Conservation (phyloP, 2,329 filamentous ascomycete genomes). For the Colletotrichum melonis region DNA sequence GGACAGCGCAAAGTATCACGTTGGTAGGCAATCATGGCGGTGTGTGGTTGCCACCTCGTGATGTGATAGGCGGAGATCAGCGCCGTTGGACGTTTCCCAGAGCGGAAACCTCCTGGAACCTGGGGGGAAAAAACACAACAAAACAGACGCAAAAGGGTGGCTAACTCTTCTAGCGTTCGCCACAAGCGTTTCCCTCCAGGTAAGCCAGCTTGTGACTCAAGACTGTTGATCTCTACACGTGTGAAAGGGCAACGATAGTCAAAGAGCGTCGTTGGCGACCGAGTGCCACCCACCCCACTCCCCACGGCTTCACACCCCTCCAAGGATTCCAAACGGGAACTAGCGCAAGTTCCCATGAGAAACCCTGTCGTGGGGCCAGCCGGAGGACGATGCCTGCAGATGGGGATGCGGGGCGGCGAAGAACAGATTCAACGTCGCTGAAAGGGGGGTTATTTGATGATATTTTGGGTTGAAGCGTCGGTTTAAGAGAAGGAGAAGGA, state of each 20-base stretch:
- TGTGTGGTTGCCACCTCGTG: neutral
- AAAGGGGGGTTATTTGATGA: slow-evolving; percentile 27
- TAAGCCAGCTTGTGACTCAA: slow-evolving; percentile 2
- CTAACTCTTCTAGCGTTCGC: slow-evolving; percentile 1
- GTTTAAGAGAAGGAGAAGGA: neutral
- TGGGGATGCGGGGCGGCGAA: slow-evolving; percentile 32
- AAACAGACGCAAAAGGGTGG: neutral
- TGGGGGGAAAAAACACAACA: neutral
- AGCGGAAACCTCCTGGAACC: neutral
- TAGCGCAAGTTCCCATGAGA: slow-evolving; percentile 33
- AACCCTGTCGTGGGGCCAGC: slow-evolving; percentile 30
- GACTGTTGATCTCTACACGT: slow-evolving; percentile 20
- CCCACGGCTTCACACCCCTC: slow-evolving; percentile 31
- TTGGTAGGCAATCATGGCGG: neutral
- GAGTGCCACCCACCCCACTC: slow-evolving; percentile 30
- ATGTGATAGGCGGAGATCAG: neutral
- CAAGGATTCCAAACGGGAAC: slow-evolving; percentile 34
- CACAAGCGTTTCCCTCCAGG: slow-evolving; percentile 1
- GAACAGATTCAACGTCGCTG: slow-evolving; percentile 31
- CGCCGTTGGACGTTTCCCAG: neutral
- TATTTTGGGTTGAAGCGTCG: neutral
- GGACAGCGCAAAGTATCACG: neutral
- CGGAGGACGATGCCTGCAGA: slow-evolving; percentile 35
- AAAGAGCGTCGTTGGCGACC: slow-evolving; percentile 20
- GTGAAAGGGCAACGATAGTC: slow-evolving; percentile 13